A percentile compares a stretch with the other conserved stretches of the same genome.
Evolutionary conservation across 306 rosid species (phyloP).

Genomic region (Neltuma alba): DNA sequence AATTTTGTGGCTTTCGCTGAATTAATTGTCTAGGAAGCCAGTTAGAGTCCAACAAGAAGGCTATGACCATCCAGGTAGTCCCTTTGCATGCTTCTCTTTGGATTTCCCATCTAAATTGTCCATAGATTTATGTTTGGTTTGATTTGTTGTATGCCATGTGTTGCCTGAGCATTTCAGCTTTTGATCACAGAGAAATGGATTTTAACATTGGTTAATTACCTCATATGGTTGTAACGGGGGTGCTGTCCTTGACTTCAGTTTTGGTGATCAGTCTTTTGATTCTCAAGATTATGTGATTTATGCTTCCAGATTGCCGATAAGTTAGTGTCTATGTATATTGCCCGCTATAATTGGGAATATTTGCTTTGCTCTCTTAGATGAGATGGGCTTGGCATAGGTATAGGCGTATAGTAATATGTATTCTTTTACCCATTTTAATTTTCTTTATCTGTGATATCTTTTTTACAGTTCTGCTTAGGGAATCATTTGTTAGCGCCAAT

Average conservation of each 20-base stretch:
- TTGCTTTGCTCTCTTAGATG: conserved; percentile 1
- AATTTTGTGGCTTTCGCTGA: conserved; percentile 1
- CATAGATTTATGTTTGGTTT: not conserved
- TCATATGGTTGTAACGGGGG: not conserved
- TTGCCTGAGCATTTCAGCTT: not conserved
- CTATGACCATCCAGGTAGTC: conserved; percentile 63
- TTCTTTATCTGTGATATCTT: not conserved
- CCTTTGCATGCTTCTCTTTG: conserved; percentile 10
- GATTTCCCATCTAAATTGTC: not conserved
- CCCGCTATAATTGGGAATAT: not conserved
- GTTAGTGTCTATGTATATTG: not conserved
- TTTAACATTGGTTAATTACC: not conserved
- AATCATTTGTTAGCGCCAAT: not conserved
- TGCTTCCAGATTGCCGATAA: not conserved
- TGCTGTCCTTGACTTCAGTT: not conserved
- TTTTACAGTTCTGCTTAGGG: not conserved
- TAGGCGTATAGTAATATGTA: not conserved
- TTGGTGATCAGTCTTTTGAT: not conserved
- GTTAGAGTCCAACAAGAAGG: conserved; percentile 65
- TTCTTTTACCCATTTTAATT: not conserved
- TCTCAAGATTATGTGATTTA: not conserved
- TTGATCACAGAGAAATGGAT: not conserved
- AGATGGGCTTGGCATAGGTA: not conserved
- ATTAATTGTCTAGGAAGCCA: conserved; percentile 54
- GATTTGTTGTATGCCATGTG: conserved; percentile 6